phyloP scores from a whole-genome alignment of 768 basidiomycete genomes.

The Collybia nuda region DNA sequence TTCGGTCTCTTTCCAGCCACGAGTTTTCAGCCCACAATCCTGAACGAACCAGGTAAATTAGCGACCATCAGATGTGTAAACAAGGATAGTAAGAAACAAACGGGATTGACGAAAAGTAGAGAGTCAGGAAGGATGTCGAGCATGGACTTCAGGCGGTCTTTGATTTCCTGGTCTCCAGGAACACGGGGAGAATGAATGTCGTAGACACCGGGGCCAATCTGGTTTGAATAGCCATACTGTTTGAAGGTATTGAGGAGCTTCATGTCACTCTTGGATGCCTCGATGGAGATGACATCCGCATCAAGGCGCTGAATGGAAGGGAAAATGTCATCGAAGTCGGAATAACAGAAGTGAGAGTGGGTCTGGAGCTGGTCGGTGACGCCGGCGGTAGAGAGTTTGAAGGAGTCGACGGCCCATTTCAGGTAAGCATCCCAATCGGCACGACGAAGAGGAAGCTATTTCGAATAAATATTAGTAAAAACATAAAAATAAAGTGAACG shows the following conservation, averaged over 20 bases:
- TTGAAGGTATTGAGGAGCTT: slow-evolving; percentile 96
- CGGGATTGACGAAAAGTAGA: slow-evolving; percentile 90
- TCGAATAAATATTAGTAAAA: slow-evolving; percentile 11
- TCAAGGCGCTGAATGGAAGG: slow-evolving; percentile 94
- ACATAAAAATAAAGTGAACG: not conserved
- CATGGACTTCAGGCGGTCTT: slow-evolving; percentile 86
- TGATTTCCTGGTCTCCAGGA: slow-evolving; percentile 90
- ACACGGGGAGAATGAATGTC: slow-evolving; percentile 99
- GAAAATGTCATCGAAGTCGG: slow-evolving; percentile 99
- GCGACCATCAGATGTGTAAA: slow-evolving; percentile 3
- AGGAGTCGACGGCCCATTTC: slow-evolving; percentile 98
- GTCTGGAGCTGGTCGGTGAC: slow-evolving; percentile 93
- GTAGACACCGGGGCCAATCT: slow-evolving; percentile 98
- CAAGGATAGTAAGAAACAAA: slow-evolving; percentile 23
- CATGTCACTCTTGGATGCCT: slow-evolving; percentile 98
- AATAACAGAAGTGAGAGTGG: slow-evolving; percentile 99
- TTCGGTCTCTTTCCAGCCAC: slow-evolving; percentile 98
- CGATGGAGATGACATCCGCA: slow-evolving; percentile 98
- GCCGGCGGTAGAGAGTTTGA: slow-evolving; percentile 96
- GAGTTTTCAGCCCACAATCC: slow-evolving; percentile 98
- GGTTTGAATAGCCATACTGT: slow-evolving; percentile 92
- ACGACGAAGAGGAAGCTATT: slow-evolving; percentile 88
- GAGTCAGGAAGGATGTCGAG: slow-evolving; percentile 77
- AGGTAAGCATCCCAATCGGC: slow-evolving; percentile 97
- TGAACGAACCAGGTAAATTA: slow-evolving; percentile 18